These are phyloP conservation scores for Podospora pseudoanserina DNA, from an alignment of 495 filamentous ascomycete genomes.

Conservation along the genomic window DNA sequence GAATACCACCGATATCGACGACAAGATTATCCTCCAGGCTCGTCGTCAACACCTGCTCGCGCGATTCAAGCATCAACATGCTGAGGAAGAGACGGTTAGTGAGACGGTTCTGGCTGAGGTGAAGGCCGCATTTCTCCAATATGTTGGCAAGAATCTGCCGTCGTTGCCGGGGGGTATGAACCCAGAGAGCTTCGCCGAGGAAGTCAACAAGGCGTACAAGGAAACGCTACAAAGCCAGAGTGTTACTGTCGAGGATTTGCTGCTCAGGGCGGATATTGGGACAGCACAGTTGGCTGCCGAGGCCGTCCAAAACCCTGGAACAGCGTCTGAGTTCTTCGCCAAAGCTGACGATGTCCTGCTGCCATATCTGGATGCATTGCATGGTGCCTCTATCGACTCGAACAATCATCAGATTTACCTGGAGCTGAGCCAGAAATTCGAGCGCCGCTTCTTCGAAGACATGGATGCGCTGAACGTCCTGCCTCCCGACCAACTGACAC, in stretches of 20 bases:
- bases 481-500: constrained; percentile 25
- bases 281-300: constrained; percentile 33
- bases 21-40: constrained; percentile 77
- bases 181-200: constrained; percentile 25
- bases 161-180: constrained; percentile 26
- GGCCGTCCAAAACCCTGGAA: constrained; percentile 26
- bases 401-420: constrained; percentile 61
- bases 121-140: constrained; percentile 26
- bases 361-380: constrained; percentile 62
- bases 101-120: constrained; percentile 23
- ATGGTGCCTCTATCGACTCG: constrained; percentile 42
- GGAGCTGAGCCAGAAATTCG: constrained; percentile 63
- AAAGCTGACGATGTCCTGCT: constrained; percentile 49
- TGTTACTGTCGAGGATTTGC: constrained; percentile 41
- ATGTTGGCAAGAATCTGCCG: constrained; percentile 30
- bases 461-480: constrained; percentile 68
- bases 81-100: constrained; percentile 23
- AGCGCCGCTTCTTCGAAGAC: constrained; percentile 67
- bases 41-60: constrained; percentile 67
- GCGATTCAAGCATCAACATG: constrained; percentile 34
- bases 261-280: constrained; percentile 35
- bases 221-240: constrained; percentile 27
- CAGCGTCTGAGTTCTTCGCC: constrained; percentile 23
- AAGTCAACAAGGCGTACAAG: constrained; percentile 25
- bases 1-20: constrained; percentile 81